Evolutionary conservation across 2,329 filamentous ascomycete genomes (phyloP), one percentile per base, ranked within the genome.

Genomic region (Didymella pomorum): DNA sequence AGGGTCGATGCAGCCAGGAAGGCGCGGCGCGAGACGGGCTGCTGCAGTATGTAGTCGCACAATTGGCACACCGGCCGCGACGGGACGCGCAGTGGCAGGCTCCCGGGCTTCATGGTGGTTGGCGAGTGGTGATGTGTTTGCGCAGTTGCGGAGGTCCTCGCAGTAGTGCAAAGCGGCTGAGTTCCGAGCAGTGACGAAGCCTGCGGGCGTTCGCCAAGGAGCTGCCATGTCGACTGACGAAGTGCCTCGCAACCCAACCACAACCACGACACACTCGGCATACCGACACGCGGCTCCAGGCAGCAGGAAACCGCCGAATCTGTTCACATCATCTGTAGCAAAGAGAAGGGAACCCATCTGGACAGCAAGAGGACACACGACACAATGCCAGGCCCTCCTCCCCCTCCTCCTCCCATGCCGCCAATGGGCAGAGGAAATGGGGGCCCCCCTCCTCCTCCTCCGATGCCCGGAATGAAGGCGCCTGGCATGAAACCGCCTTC

Each of bases 341-440:
- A 46, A 50, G 16, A 50, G 37, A 37, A 39, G 16, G 44, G 18
- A n/a, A 3, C 4, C 18, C 21, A 25, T 31, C 9, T 21, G 20
- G 29, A 18, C 47, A 43, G 33, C 56, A 45, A 20, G 25, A 56
- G 23, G 54, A 47, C 52, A 46, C 64, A 63, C 69, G 53, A 59
- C 70, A 72, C 52, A 51, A 75, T 76, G 72, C 68, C 72, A 42
- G 66, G 62, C 52, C 72, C 73, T 63, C 74, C 74, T 48, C 74
- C 74, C 57, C 74, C 74, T 56, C 74, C 74, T 65, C 72, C 71
- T 52, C 73, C 73, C 61, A 75, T 75, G 73, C 72, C 73, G 52
- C 72, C 73, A 58, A 75, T 75, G 71, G 74, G 74, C 43, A 64
- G 73, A 63, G 74, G 74, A 45, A 70, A 71, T 67, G 73, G 73